Evolutionary conservation across 2,329 filamentous ascomycete genomes (phyloP).

Genomic region (Xylariomycetidae sp.): DNA sequence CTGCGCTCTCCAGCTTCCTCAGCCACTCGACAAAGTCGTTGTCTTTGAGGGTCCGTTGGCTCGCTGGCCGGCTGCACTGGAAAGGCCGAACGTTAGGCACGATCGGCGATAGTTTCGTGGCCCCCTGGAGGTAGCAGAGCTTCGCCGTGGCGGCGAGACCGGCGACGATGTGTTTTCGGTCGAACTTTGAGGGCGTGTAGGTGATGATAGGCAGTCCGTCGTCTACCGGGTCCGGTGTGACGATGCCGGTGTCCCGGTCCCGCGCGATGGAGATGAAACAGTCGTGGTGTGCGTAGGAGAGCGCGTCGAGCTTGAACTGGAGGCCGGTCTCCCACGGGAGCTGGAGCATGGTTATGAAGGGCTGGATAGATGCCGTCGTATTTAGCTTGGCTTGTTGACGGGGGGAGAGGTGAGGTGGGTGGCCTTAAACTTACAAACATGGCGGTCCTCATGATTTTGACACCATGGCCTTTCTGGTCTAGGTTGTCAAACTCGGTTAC

Average conservation of each 20-base stretch:
- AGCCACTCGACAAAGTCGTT: conserved; percentile 5
- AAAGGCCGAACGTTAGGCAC: conserved; percentile 1
- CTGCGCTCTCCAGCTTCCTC: conserved; percentile 1
- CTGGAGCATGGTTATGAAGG: conserved; percentile 2
- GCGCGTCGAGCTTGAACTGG: conserved; percentile 2
- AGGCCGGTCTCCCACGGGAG: conserved; percentile 3
- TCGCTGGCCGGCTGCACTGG: conserved; percentile 11
- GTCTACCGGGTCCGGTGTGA: conserved; percentile 5
- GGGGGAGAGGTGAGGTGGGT: too few species aligned
- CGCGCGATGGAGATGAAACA: conserved; percentile 3
- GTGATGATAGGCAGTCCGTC: conserved; percentile 3
- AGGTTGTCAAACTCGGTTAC: conserved; percentile 6
- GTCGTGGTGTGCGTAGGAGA: conserved; percentile 4
- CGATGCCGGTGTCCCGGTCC: conserved; percentile 4
- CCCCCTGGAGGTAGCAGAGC: conserved; percentile 4
- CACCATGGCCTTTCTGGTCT: conserved; percentile 4
- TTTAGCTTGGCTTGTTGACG: too few species aligned
- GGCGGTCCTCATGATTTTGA: conserved; percentile 18
- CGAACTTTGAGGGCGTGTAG: conserved; percentile 6
- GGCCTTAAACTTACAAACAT: too few species aligned
- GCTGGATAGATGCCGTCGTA: conserved; percentile 1
- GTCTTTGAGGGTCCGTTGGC: conserved; percentile 1
- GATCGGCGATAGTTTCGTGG: conserved; percentile 1
- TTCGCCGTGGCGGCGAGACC: conserved; percentile 5
- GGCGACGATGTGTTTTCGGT: conserved; percentile 3